Percentiles rank a stretch among this genome's conserved stretches.
phyloP scores from a whole-genome alignment of 306 rosid species.

The Carpinus viminea region DNA sequence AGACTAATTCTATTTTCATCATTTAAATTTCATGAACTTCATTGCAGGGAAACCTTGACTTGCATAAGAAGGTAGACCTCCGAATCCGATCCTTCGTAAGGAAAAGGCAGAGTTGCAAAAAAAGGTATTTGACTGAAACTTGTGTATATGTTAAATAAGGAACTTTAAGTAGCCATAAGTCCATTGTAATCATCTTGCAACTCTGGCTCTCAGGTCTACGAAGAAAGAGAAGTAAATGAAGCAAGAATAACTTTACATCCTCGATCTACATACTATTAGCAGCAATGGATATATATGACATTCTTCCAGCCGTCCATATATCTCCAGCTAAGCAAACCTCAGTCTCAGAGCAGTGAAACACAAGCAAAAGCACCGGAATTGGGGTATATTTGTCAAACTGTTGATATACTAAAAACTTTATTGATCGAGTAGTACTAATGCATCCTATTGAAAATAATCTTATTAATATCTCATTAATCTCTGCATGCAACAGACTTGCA shows the following conservation, averaged over 20 bases:
- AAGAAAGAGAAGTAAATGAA: slow-evolving; percentile 37
- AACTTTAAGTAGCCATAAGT: too few species aligned
- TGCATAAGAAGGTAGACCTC: slow-evolving; percentile 47
- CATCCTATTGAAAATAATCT: background rate
- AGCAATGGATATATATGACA: slow-evolving; percentile 50
- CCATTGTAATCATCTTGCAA: too few species aligned
- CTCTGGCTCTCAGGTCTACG: slow-evolving; percentile 57
- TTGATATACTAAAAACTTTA: background rate
- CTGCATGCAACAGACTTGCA: slow-evolving; percentile 60
- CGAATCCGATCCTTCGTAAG: slow-evolving; percentile 38
- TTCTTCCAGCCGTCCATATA: slow-evolving; percentile 48
- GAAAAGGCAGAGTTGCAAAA: slow-evolving; percentile 59
- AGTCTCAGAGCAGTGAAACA: slow-evolving; percentile 50
- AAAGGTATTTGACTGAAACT: slow-evolving; percentile 43
- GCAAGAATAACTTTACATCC: slow-evolving; percentile 35
- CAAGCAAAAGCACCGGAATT: slow-evolving; percentile 46
- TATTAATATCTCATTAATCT: slow-evolving; percentile 9
- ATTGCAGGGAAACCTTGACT: slow-evolving; percentile 58
- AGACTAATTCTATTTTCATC: slow-evolving; percentile 7
- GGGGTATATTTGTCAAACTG: slow-evolving; percentile 59
- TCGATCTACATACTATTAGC: slow-evolving; percentile 34
- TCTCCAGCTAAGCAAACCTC: slow-evolving; percentile 80
- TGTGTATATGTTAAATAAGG: too few species aligned
- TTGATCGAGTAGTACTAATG: background rate
- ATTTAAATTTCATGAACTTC: slow-evolving; percentile 23